Evolutionary conservation across 768 basidiomycete species (phyloP).

Genomic region (Lyophyllum decastes): DNA sequence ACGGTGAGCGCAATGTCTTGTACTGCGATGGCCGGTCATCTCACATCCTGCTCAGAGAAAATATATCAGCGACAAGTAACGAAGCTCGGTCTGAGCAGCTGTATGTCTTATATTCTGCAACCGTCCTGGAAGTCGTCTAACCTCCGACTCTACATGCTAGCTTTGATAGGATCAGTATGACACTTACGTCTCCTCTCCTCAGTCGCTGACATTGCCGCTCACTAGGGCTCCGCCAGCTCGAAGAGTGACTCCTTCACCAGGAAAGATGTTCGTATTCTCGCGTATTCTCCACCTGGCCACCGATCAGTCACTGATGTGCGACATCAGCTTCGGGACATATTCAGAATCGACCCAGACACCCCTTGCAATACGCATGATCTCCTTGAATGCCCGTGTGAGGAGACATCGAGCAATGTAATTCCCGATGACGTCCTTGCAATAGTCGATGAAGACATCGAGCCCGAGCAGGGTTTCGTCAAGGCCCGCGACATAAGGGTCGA

Average conservation of each 20-base stretch:
- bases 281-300: neutral
- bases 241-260: conserved; percentile 86
- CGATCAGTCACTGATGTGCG: neutral
- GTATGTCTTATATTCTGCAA: conserved; percentile 41
- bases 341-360: conserved; percentile 79
- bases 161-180: conserved; percentile 70
- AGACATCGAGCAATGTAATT: conserved; percentile 7
- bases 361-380: conserved; percentile 92
- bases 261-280: conserved; percentile 67
- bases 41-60: conserved; percentile 56
- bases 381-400: conserved; percentile 74
- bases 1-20: conserved; percentile 48
- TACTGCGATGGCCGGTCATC: neutral
- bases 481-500: conserved; percentile 63
- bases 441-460: conserved; percentile 25
- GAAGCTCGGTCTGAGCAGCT: conserved; percentile 87
- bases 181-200: too few relatives aligned
- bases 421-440: conserved; percentile 13
- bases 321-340: conserved; percentile 84
- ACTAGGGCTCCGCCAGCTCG: conserved; percentile 40
- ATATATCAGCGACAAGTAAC: conserved; percentile 94
- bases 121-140: neutral
- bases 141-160: conserved; percentile 31
- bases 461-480: conserved; percentile 55
- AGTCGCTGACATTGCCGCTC: conserved; percentile 7